Evolutionary conservation across 495 filamentous ascomycete genomes (phyloP), one percentile per base, ranked within the genome.

Genomic region (Aspergillus sclerotiicarbonarius): DNA sequence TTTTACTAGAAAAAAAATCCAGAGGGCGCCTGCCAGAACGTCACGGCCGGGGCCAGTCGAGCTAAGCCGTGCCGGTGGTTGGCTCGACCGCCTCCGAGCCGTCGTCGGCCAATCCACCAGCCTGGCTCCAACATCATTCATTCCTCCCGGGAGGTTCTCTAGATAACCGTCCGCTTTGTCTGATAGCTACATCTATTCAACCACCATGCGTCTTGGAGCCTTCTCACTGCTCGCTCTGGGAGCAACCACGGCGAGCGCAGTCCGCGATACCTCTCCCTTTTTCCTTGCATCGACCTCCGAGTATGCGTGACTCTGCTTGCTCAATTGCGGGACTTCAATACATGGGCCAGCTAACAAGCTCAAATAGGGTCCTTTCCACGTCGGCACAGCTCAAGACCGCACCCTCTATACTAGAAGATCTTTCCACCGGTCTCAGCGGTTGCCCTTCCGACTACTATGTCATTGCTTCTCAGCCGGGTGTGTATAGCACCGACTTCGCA

Each of bases 181-280:
- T 31, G 48, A 52, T 32, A 53, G 51, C 59, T 61, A 65, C 59
- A 50, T 39, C 56, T 33, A 18, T 56, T 48, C 66, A 64, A 65
- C 68, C 68, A 76, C 64, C 60, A 89, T 90, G 86, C 80, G 81
- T 78, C 67, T 86, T 61, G 83, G 78, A 59, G 75, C 75, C 66
- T 69, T 86, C 54, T 79, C 83, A 59, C 73, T 84, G 54, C 64
- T 90, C 43, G 82, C 87, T 68, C 80, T 89, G 59, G 80, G 78
- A 65, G 77, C 80, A 70, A 76, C 79, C 56, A 72, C 80, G 12
- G 84, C 77, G 51, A 78, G 82, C 37, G 91, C 91, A 15, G 93
- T 95, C 73, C 83, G 81, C 48, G 87, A 96, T 64, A 89, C 91
- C 0, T 92, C 90, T 44, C 92, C 92, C 15, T 94, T 95, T 68